A percentile compares a stretch with the other conserved stretches of the same genome.
Evolutionary conservation across 352 stramenopile species (phyloP).

Genomic region (Phytophthora litchii): DNA sequence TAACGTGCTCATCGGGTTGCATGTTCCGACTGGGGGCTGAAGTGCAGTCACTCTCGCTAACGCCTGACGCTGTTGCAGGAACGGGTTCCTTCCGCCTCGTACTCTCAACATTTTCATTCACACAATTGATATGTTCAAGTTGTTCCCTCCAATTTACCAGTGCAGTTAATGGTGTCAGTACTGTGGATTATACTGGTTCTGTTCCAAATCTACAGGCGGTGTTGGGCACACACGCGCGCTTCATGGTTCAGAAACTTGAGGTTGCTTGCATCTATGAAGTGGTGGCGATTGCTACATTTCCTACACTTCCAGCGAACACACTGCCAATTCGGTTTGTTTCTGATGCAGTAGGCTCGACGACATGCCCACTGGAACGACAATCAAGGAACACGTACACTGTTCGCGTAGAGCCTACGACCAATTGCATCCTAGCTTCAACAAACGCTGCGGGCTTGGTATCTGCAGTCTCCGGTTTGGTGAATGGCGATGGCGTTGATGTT

Average conservation of each 20-base stretch:
- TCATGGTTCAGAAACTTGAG: slow-evolving; percentile 56
- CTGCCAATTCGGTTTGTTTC: slow-evolving; percentile 47
- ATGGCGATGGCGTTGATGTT: slow-evolving; percentile 63
- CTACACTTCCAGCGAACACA: slow-evolving; percentile 36
- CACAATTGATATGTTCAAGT: slow-evolving; percentile 35
- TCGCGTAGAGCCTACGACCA: slow-evolving; percentile 53
- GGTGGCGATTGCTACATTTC: slow-evolving; percentile 32
- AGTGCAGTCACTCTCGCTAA: slow-evolving; percentile 91
- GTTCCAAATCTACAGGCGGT: slow-evolving; percentile 62
- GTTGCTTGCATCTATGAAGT: slow-evolving; percentile 69
- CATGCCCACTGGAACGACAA: slow-evolving; percentile 44
- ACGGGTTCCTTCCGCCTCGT: slow-evolving; percentile 76
- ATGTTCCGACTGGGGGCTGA: slow-evolving; percentile 91
- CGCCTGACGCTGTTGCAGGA: slow-evolving; percentile 41
- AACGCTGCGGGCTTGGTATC: slow-evolving; percentile 32
- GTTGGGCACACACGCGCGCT: slow-evolving; percentile 78
- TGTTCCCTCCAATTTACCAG: slow-evolving; percentile 48
- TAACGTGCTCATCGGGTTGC: slow-evolving; percentile 62
- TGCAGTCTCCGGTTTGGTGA: slow-evolving; percentile 47
- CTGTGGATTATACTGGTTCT: slow-evolving; percentile 70
- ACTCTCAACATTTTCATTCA: slow-evolving; percentile 50
- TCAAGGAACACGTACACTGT: slow-evolving; percentile 58
- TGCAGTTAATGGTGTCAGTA: slow-evolving; percentile 26
- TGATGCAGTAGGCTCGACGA: slow-evolving; percentile 2
- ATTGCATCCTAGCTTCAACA: slow-evolving; percentile 51